Evolutionary conservation across 768 basidiomycete species (phyloP), one percentile per base, ranked within the genome.

Genomic region (Lactarius sp.): DNA sequence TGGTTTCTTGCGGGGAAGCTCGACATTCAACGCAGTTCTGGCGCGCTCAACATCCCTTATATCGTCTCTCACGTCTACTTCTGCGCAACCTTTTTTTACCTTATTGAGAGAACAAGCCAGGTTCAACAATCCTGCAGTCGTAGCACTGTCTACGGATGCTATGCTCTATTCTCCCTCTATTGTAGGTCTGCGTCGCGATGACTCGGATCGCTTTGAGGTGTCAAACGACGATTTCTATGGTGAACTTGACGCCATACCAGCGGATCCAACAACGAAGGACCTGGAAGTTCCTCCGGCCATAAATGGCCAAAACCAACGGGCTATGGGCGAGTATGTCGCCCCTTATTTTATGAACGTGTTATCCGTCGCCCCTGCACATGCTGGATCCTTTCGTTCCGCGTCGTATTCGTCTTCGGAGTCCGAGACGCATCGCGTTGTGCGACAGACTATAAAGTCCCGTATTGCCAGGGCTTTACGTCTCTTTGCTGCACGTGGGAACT

Each of bases 341-440:
- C 66, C 66, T 20, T 68, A 68, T 52, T 39, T 37, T 37, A 65
- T 65, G 64, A 68, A 68, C 52, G 66, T 68, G 14, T n/a, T 65
- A 14, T 68, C 64, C 16, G 60, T 54, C 22, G 46, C 54, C 3
- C 63, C 66, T 16, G 31, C 56, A 16, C 50, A 49, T 36, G 61
- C 52, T 14, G 33, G 33, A 27, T 6, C 53, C 4, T 56, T 51
- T 49, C 50, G 33, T 47, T 47, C 55, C n/a, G 46, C 47, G 10
- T 33, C 39, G 4, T 27, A 47, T 33, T 33, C 51, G 8, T 33
- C 44, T 62, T 52, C 44, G 52, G 36, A 62, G 49, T 27, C 9
- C 2, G 61, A 62, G 55, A n/a, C 14, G 8, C 42, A 62, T 42
- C 10, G 41, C 36, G n/a, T 52, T 27, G 9, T 62, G 27, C 66